Conservation (phyloP, 805 yeast species). For the Scheffersomyces lignosus region DNA sequence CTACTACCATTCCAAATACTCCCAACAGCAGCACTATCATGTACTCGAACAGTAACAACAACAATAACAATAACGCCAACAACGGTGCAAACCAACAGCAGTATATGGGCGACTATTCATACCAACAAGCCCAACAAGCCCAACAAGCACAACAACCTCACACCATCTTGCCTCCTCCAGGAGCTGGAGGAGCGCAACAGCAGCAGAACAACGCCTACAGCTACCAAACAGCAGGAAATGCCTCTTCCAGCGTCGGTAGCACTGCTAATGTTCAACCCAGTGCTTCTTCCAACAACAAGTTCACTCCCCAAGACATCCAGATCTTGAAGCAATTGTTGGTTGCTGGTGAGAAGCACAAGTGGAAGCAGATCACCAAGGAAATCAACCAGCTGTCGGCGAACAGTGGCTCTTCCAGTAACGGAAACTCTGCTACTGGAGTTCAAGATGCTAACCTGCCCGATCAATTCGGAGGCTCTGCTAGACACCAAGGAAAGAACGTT, state of each 20-base stretch:
- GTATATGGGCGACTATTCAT: slow-evolving; percentile 10
- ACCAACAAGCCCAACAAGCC: slow-evolving; percentile 12
- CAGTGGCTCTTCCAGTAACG: slow-evolving; percentile 2
- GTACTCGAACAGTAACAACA: slow-evolving; percentile 4
- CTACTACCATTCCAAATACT: slow-evolving; percentile 13
- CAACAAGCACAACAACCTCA: slow-evolving; percentile 12
- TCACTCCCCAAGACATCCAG: slow-evolving; percentile 46
- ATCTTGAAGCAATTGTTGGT: slow-evolving; percentile 48
- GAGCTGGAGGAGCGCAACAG: slow-evolving; percentile 3
- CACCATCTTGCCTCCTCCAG: slow-evolving; percentile 15
- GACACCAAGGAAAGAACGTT: slow-evolving; percentile 32
- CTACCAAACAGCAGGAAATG: slow-evolving; percentile 5
- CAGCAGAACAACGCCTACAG: neutral
- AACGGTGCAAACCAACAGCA: too few relatives aligned
- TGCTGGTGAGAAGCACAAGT: slow-evolving; percentile 56
- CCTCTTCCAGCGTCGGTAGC: slow-evolving; percentile 1
- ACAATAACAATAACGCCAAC: neutral
- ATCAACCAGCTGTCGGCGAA: slow-evolving; percentile 13
- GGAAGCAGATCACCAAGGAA: slow-evolving; percentile 55
- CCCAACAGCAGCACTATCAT: slow-evolving; percentile 8
- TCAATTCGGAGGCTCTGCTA: slow-evolving; percentile 2
- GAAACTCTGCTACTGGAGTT: neutral
- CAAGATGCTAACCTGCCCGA: too few relatives aligned
- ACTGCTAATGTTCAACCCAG: slow-evolving; percentile 1
- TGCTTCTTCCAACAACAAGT: slow-evolving; percentile 15